Conservation (phyloP, 2,329 filamentous ascomycete species). For the Leptoxyphium fumago region DNA sequence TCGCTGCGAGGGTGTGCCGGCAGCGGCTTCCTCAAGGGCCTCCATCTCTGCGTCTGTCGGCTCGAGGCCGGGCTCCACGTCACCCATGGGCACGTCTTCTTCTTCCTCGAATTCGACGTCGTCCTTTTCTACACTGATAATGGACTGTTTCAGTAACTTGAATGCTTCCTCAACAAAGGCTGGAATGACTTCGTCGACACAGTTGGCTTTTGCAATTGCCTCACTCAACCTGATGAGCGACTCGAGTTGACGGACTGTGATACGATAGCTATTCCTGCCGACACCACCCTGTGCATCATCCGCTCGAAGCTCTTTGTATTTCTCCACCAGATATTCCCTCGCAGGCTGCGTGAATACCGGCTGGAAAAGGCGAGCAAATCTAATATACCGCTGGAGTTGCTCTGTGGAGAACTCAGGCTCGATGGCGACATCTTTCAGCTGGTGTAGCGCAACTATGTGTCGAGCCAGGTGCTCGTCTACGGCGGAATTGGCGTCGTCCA, state of each 20-base stretch:
- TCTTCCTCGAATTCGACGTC: conserved; percentile 88
- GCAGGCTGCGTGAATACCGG: conserved; percentile 84
- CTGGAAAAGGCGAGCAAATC: conserved; percentile 87
- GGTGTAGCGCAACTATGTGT: conserved; percentile 90
- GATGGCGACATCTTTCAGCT: conserved; percentile 80
- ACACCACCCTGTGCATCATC: conserved; percentile 91
- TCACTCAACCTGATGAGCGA: conserved; percentile 90
- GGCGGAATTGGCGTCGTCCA: conserved; percentile 89
- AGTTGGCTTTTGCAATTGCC: conserved; percentile 97
- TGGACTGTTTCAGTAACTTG: conserved; percentile 80
- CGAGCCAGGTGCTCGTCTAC: conserved; percentile 83
- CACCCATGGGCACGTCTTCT: conserved; percentile 35
- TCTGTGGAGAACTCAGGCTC: conserved; percentile 91
- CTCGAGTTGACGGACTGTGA: conserved; percentile 91
- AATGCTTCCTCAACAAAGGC: conserved; percentile 85
- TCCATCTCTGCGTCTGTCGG: conserved; percentile 37
- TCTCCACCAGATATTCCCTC: conserved; percentile 68
- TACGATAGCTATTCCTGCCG: conserved; percentile 89
- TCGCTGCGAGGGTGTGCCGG: conserved; percentile 10
- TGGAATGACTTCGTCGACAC: conserved; percentile 74
- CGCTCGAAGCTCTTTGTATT: conserved; percentile 87
- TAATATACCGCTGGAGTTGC: conserved; percentile 91
- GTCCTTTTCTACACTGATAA: conserved; percentile 95
- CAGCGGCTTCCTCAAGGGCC: conserved; percentile 21
- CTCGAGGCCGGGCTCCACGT: conserved; percentile 23